These are phyloP conservation scores for Heterobasidion irregulare DNA, from an alignment of 1,284 basidiomycete genomes.

Conservation along the genomic window DNA sequence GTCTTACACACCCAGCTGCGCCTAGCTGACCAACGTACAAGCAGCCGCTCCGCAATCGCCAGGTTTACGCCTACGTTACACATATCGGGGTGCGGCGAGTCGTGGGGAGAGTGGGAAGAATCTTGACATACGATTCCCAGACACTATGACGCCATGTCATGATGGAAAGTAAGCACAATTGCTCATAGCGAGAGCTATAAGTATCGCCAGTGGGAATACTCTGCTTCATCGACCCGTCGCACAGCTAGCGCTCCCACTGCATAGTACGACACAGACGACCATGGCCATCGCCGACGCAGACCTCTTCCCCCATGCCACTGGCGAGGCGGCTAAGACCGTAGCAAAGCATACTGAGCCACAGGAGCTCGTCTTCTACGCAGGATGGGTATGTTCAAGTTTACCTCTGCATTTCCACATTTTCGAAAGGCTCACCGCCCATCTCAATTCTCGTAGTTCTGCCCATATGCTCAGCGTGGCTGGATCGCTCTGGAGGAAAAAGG, in stretches of 20 bases:
- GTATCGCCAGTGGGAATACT: not conserved
- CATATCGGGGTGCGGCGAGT: no score
- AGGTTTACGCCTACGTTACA: not conserved
- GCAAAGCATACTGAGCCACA: conserved; percentile 36
- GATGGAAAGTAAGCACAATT: not conserved
- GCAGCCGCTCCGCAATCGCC: not conserved
- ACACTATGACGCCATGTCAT: not conserved
- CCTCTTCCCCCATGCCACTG: conserved; percentile 51
- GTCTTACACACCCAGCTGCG: no score
- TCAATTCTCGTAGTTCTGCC: conserved; percentile 45
- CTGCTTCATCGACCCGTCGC: not conserved
- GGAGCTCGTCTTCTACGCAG: conserved; percentile 51
- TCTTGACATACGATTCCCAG: not conserved
- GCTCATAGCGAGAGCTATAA: not conserved
- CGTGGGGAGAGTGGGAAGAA: no score
- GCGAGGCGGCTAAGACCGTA: conserved; percentile 44
- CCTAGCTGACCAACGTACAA: not conserved
- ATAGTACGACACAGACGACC: not conserved
- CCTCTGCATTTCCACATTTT: not conserved
- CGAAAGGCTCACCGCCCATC: not conserved
- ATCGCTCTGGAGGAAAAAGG: conserved; percentile 58
- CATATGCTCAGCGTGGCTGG: conserved; percentile 64
- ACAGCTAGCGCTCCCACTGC: not conserved
- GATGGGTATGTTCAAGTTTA: conserved; percentile 37
- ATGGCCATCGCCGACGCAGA: conserved; percentile 31